Conservation (phyloP, 352 stramenopile species). For the Globisporangium cederbergense region DNA sequence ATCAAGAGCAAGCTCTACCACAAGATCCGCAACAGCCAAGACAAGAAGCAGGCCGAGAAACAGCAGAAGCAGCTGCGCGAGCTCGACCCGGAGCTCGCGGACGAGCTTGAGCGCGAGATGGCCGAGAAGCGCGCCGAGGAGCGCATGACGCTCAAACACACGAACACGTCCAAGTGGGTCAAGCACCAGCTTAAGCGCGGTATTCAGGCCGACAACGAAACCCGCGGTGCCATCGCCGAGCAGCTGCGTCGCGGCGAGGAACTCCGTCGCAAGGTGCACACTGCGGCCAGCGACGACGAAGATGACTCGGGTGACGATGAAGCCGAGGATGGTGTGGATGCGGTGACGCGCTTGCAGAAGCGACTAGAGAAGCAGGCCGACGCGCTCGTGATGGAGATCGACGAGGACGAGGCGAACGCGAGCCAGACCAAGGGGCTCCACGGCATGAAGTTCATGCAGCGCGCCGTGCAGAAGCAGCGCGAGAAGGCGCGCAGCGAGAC, state of each 20-base stretch:
- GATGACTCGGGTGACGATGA: constrained; percentile 47
- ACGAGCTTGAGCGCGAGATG: constrained; percentile 77
- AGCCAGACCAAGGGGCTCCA: constrained; percentile 84
- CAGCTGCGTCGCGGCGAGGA: constrained; percentile 90
- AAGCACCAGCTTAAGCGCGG: constrained; percentile 92
- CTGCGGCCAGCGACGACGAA: constrained; percentile 61
- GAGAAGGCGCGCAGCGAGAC: constrained; percentile 91
- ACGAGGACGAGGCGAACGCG: constrained; percentile 44
- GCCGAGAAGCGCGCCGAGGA: constrained; percentile 93
- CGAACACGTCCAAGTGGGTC: constrained; percentile 98
- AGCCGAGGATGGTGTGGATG: constrained; percentile 38
- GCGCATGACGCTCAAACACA: constrained; percentile 97
- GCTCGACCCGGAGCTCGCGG: constrained; percentile 70
- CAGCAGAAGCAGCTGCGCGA: constrained; percentile 78
- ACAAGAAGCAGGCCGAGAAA: constrained; percentile 84
- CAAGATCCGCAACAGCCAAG: constrained; percentile 95
- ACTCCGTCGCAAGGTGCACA: constrained; percentile 91
- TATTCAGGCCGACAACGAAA: constrained; percentile 90
- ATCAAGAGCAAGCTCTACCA: constrained; percentile 99
- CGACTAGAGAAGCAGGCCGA: constrained; percentile 66
- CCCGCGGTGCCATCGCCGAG: constrained; percentile 86
- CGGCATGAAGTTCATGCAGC: constrained; percentile 98
- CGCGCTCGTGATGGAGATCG: constrained; percentile 75
- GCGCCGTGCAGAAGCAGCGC: constrained; percentile 93
- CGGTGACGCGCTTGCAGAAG: constrained; percentile 54